Percentiles rank a stretch among this genome's conserved stretches.
These are phyloP conservation scores for Graphilbum fragrans DNA, from an alignment of 2,329 filamentous ascomycete genomes.

Conservation along the genomic window DNA sequence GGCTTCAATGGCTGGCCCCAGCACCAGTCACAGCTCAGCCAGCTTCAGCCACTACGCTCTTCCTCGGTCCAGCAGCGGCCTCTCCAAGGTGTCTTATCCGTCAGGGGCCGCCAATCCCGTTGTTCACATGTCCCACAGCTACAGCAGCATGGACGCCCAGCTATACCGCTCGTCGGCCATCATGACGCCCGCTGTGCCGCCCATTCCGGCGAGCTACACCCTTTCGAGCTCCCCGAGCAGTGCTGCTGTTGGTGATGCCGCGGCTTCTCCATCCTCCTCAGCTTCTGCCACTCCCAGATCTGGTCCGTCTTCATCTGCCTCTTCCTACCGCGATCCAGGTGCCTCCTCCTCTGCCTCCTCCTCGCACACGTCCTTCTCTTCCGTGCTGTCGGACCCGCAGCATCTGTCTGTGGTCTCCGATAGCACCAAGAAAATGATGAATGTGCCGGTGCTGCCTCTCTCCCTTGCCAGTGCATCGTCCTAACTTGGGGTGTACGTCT, in stretches of 20 bases:
- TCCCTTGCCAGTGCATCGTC: not conserved
- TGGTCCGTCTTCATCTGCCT: not conserved
- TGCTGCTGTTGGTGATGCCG: not conserved
- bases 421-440: too few relatives aligned
- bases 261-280: too few relatives aligned
- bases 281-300: not conserved
- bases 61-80: slow-evolving; percentile 5
- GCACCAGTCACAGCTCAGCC: not conserved
- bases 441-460: not conserved
- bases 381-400: not conserved
- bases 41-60: not conserved
- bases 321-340: not conserved
- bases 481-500: not conserved
- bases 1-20: not conserved
- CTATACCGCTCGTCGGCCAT: not conserved
- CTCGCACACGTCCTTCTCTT: not conserved
- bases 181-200: not conserved
- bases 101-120: slow-evolving; percentile 2
- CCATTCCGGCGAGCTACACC: not conserved
- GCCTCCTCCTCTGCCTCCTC: not conserved
- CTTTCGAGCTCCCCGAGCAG: too few relatives aligned
- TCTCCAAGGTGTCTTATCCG: slow-evolving; percentile 8
- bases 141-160: slow-evolving; percentile 10
- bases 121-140: slow-evolving; percentile 8
- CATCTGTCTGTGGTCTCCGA: not conserved